Base-by-base conservation (phyloP, 805 yeast genomes). In the Candida ipomoeae region DNA sequence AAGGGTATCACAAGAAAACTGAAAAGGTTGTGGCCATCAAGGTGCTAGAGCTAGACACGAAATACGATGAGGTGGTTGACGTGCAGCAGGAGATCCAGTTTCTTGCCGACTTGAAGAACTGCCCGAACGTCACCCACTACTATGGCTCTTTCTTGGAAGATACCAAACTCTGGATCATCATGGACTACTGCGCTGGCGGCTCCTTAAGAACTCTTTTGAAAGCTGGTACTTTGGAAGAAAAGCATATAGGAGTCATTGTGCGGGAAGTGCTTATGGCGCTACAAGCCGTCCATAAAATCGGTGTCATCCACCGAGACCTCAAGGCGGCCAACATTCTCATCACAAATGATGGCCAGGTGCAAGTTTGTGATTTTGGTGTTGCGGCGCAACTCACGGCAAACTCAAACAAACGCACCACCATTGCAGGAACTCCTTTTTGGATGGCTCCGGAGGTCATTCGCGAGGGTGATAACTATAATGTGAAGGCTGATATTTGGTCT, bases 371-470 rank as follows among this genome's bases (percentile, higher is more conserved):
- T 67, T 94, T 94, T 69, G 99, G 99, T 32, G 99, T 95, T 20
- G 99, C 99, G 0, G 97, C 97, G 1, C 92, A 89, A 64, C 73
- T 91, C 40, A 82, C 95, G 2, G 78, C 91, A 5, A 79, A 84
- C 36, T 81, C 83, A 17, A 66, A 84, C 42, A 89, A 90, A 64
- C 77, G 99, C 59, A 87, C 92, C 34, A 94, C 99, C 0, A 90
- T 95, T 82, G 98, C 96, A 0, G 96, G 96, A 6, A 87, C 96
- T 0, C 95, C 95, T 0, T 94, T 90, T 64, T 94, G 99, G 99
- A 94, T 94, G 99, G 97, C 99, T 0, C 99, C 99, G 0, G 99
- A 92, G 66, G 99, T 92, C 32, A 92, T 92, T 37, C 79, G 88
- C 70, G 97, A 92, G 66, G 96, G 95, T 38, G 87, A 85, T 14